A percentile compares a stretch with the other conserved stretches of the same genome.
Conservation (phyloP, 2,329 filamentous ascomycete genomes). For the Dactylellina parvicollis region DNA sequence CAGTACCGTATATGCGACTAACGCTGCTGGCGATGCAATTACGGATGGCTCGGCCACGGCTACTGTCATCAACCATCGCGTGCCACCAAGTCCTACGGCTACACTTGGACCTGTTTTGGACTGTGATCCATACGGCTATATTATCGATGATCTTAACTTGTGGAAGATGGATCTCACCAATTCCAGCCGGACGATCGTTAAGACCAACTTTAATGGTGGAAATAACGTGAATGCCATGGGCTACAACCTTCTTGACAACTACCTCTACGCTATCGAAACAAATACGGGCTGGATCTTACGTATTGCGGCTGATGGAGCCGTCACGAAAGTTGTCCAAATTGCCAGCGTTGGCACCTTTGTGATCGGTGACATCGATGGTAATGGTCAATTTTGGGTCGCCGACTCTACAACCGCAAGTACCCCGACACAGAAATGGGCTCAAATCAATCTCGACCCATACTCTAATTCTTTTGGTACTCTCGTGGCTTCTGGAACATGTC, state of each 20-base stretch:
- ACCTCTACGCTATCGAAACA: slow-evolving; percentile 3
- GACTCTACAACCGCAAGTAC: not conserved
- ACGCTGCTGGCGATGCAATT: not conserved
- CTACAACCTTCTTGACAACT: slow-evolving; percentile 14
- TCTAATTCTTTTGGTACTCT: not conserved
- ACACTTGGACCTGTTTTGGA: not conserved
- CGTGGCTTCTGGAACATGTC: not conserved
- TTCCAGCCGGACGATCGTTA: not conserved
- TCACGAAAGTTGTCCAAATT: not conserved
- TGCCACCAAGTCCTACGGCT: not conserved
- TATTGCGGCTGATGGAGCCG: not conserved
- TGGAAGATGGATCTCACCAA: not conserved
- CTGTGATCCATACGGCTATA: slow-evolving; percentile 5
- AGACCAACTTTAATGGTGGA: not conserved
- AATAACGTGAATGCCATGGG: slow-evolving; percentile 1
- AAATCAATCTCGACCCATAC: not conserved
- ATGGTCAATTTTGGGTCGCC: slow-evolving; percentile 10
- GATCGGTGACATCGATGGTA: slow-evolving; percentile 7
- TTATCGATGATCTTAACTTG: not conserved
- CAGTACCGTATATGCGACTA: not conserved
- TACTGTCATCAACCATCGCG: slow-evolving; percentile 6
- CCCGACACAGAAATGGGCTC: not conserved
- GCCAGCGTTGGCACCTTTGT: not conserved
- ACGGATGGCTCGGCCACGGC: slow-evolving; percentile 10
- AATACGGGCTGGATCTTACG: not conserved